phyloP scores from a whole-genome alignment of 2,329 filamentous ascomycete species.

The Alternaria rosae region DNA sequence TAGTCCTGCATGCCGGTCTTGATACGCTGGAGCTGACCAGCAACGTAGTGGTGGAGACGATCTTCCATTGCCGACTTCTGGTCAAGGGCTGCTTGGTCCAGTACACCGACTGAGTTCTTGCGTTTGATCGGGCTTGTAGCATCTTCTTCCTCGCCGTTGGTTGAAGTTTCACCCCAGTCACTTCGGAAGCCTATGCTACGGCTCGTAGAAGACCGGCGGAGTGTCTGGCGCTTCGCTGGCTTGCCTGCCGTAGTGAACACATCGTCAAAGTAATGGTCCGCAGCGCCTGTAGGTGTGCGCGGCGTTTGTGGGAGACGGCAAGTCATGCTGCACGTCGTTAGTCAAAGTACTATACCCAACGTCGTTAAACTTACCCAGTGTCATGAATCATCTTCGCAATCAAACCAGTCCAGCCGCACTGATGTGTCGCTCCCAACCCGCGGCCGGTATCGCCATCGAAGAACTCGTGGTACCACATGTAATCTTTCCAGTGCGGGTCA shows the following conservation, averaged over 20 bases:
- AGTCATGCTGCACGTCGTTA: conserved; percentile 53
- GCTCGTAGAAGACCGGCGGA: conserved; percentile 81
- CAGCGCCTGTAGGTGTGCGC: conserved; percentile 81
- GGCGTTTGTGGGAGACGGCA: conserved; percentile 77
- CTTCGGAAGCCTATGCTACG: conserved; percentile 85
- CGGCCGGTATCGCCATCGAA: conserved; percentile 92
- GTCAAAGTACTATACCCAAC: conserved; percentile 26
- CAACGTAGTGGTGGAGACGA: conserved; percentile 82
- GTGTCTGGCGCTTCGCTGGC: conserved; percentile 57
- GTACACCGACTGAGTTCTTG: conserved; percentile 59
- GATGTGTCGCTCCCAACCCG: conserved; percentile 89
- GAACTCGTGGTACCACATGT: conserved; percentile 97
- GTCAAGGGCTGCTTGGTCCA: conserved; percentile 59
- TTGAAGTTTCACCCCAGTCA: conserved; percentile 66
- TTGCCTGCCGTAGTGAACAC: conserved; percentile 68
- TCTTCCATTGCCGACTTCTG: conserved; percentile 53
- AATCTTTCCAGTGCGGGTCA: conserved; percentile 90
- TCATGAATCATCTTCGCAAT: conserved; percentile 98
- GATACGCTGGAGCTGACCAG: conserved; percentile 78
- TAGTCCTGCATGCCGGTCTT: conserved; percentile 64
- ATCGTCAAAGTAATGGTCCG: conserved; percentile 95
- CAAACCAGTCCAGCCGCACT: conserved; percentile 95
- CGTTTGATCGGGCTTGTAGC: conserved; percentile 43
- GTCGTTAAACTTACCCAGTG: conserved; percentile 74
- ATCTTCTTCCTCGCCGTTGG: conserved; percentile 47